Evolutionary conservation across 2,329 filamentous ascomycete genomes (phyloP).

Genomic region (Xylaria sp.): DNA sequence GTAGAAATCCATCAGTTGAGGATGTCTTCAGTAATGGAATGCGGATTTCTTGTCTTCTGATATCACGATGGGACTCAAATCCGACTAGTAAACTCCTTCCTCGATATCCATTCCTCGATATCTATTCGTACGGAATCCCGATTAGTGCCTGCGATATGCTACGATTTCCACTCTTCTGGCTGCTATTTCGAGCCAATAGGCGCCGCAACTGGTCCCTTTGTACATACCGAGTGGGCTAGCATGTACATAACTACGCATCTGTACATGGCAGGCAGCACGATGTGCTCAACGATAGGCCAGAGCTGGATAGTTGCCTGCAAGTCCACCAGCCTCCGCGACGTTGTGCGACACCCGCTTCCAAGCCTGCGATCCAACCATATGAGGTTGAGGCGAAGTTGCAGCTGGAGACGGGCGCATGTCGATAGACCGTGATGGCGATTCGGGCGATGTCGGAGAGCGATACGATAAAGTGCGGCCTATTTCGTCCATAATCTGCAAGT

Average conservation of each 20-base stretch:
- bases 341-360: conserved; percentile 13
- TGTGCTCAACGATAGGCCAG: neutral
- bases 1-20: too few relatives aligned
- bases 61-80: too few relatives aligned
- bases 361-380: conserved; percentile 9
- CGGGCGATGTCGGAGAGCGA: conserved; percentile 28
- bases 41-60: too few relatives aligned
- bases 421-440: neutral
- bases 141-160: too few relatives aligned
- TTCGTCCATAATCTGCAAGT: neutral
- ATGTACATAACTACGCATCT: too few relatives aligned
- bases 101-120: too few relatives aligned
- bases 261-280: neutral
- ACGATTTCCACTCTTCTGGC: too few relatives aligned
- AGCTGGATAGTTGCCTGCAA: neutral
- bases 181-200: too few relatives aligned
- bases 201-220: neutral
- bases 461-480: conserved; percentile 4
- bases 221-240: neutral
- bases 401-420: neutral
- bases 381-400: conserved; percentile 13
- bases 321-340: conserved; percentile 3
- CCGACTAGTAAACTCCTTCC: too few relatives aligned
- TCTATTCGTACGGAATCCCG: too few relatives aligned
- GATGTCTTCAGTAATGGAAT: too few relatives aligned